Evolutionary conservation across 1,284 basidiomycete species (phyloP), one percentile per base, ranked within the genome.

Genomic region (Naganishia sp.): DNA sequence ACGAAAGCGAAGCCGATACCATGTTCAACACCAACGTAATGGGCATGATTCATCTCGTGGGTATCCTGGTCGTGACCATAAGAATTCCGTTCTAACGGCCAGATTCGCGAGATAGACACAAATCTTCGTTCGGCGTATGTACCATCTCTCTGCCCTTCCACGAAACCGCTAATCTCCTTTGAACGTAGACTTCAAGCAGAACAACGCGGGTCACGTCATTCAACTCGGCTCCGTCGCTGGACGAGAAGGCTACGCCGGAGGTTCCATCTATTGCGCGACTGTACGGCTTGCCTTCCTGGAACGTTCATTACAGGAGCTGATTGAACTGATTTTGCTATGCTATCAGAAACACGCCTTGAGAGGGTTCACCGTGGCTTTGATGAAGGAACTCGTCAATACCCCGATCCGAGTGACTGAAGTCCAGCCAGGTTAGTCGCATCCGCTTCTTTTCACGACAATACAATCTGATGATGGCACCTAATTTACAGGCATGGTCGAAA

Each of bases 11-110:
- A 63, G 74, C 79, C 69, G 75, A 78, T 44, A 71, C 85, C 67
- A 97, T 99, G 94, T 90, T 98, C 78, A 80, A 87, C 33, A 96
- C 94, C 55, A 99, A 99, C 78, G 93, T 96, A 56, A 83, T 90
- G 69, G 93, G 92, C 9, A 84, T 96, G 54, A 92, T 96, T 71
- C 83, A 88, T 21, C 81, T 94, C 72, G 68, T 69, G 31, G 45
- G 68, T 63, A 9, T 15, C 9, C 28, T 18, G 33, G 25, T 15
- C 36, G 13, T 21, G 44, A 31, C 53, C 49, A 33, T 3, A 46
- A 33, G n/a, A 44, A 48, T 28, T 91, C 90, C 9, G 90, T 94
- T 73, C 79, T 90, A 52, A 73, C 77, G 65, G 50, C 66, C 45
- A 63, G 13, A 13, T 18, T 4, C 21, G 36, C 54, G 33, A 9